Base-by-base conservation (phyloP, 1,284 basidiomycete species). In the Sporisorium exsertum region DNA sequence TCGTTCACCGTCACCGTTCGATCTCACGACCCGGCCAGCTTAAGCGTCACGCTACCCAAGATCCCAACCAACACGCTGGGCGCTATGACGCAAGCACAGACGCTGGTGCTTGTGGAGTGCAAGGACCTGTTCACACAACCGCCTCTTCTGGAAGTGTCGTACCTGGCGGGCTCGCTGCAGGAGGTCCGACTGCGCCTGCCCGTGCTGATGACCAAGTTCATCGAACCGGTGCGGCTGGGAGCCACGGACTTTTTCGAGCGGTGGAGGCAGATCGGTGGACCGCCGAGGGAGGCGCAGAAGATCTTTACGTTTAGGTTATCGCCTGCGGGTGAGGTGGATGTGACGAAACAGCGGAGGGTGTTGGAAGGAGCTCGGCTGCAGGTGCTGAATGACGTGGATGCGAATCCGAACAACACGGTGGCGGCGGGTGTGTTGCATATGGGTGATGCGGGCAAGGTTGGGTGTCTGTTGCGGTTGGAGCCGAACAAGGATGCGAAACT, bases 191-290 rank as follows among this genome's bases (percentile, higher is more conserved):
- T 99, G 59, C 91, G 91, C 53, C 88, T 99, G 45, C 96, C 97
- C 5, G 90, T 98, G 73, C 90, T 94, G 57, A 84, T 97, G 72
- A 92, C 91, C 49, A 95, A 96, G 86, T 99, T 99, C 87, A 89
- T 98, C 73, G 95, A 97, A 84, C 93, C 93, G 40, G 94, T 97
- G 61, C 92, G 91, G 60, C 89, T 99, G 40, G 91, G 90, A 16
- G 88, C 90, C 66, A 88, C 89, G 0, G 93, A 96, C 78, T 99
- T 99, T 89, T 99, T 99, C 86, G 95, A 97, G 86, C 89, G 97
- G 59, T 99, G 97, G 97, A 94, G 94, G 86, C 88, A 97, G 81
- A 97, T 99, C 64, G 96, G 96, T 20, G 95, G 94, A 1, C 89
- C 95, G 29, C 75, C 95, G 26, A 89, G 95, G 61, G 97, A 99